Base-by-base conservation (phyloP, 805 yeast species). In the Wickerhamomyces pijperi region DNA sequence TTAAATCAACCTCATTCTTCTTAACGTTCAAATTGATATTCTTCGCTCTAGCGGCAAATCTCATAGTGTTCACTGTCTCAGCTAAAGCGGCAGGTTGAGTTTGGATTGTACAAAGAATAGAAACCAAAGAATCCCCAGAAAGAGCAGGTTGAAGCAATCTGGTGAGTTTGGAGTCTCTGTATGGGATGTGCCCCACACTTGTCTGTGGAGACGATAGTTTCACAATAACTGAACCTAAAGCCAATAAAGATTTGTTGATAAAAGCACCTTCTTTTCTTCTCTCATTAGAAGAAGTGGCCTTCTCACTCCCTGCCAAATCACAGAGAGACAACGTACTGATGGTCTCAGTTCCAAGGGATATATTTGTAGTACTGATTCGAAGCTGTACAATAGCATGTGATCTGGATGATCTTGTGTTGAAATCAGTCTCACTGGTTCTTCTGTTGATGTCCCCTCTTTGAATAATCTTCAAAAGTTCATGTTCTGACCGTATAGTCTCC, bases 301-400 rank as follows among this genome's bases (percentile, higher is more conserved):
- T 72, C 60, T 90, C 98, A n/a, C 95, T 82, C 21, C 98, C 98
- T 0, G 98, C 98, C 52, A 90, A 70, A 61, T 90, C 98, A 64
- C 97, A 90, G 40, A 90, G 67, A 28, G 90, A 84, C 25, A 90
- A 71, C 0, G 86, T 77, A 28, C 87, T 71, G 31, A 65, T 59
- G 14, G 59, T 61, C 25, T 56, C 56, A n/a, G 46, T 42, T 5
- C 67, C 69, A 12, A 64, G 58, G 1, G 51, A 45, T 12, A 62
- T 39, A 54, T 71, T 72, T 2, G 67, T 63, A 4, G 65, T 56
- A 3, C 64, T 63, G 15, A 90, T 54, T 42, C 76, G 65, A 17
- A 92, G 68, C 55, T 83, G 78, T 7, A 90, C 75, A 18, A 90
- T 79, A 0, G 97, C 94, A 57, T 90, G 98, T 2, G 95, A 84